Percentiles rank a stretch among this genome's conserved stretches.
phyloP scores from a whole-genome alignment of 1,284 basidiomycete species.

The Xerocomus nothofagi region DNA sequence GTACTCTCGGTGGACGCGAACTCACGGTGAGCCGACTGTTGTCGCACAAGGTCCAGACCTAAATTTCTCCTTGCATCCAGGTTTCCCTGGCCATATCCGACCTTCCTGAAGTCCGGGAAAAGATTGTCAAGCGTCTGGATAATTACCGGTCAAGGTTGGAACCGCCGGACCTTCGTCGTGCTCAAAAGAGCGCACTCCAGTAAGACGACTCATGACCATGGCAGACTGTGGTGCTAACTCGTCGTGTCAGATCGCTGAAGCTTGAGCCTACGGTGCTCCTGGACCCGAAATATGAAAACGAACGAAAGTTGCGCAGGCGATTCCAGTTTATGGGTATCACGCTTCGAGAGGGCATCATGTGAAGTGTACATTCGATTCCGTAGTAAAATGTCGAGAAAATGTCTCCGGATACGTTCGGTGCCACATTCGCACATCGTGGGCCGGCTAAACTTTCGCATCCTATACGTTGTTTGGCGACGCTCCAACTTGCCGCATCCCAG shows the following conservation, averaged over 20 bases:
- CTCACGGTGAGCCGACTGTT: constrained; percentile 41
- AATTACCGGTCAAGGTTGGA: constrained; percentile 23
- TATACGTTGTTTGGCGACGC: constrained; percentile 22
- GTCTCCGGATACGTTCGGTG: constrained; percentile 8
- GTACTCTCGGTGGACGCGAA: constrained; percentile 38
- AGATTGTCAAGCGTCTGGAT: constrained; percentile 35
- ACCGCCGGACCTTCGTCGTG: constrained; percentile 24
- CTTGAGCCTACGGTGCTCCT: constrained; percentile 31
- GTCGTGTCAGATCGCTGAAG: constrained; percentile 22
- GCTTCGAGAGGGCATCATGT: constrained; percentile 26
- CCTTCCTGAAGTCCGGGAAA: constrained; percentile 50
- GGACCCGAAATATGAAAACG: constrained; percentile 15
- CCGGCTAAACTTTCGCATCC: constrained; percentile 25
- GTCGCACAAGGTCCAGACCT: not conserved
- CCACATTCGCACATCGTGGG: constrained; percentile 34
- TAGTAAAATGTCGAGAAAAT: too few relatives aligned
- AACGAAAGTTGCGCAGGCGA: constrained; percentile 3
- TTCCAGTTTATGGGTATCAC: constrained; percentile 15
- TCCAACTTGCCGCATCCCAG: too few relatives aligned
- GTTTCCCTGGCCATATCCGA: constrained; percentile 46
- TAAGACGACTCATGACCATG: constrained; percentile 4
- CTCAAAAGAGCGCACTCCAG: constrained; percentile 29
- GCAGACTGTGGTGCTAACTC: constrained; percentile 10
- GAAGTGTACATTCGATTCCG: constrained; percentile 11
- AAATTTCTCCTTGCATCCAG: constrained; percentile 26